Conservation (phyloP, 768 basidiomycete genomes). For the Xerocomellus amylosporus region DNA sequence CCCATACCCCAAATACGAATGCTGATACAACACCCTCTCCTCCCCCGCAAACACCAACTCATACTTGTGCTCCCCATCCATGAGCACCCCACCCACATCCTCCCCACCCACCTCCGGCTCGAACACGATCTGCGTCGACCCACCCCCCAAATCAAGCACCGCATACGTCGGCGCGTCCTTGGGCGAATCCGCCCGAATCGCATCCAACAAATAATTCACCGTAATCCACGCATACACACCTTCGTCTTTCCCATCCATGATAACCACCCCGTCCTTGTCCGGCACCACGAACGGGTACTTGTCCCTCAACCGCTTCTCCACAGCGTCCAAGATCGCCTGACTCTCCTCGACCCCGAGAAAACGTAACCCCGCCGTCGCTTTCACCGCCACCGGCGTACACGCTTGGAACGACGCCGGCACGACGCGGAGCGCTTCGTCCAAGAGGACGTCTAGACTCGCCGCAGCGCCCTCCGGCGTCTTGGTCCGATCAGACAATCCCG, state of each 20-base stretch:
- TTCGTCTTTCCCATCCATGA: conserved; percentile 97
- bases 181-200: conserved; percentile 57
- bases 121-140: conserved; percentile 97
- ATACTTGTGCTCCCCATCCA: conserved; percentile 91
- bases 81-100: conserved; percentile 39
- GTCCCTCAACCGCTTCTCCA: conserved; percentile 53
- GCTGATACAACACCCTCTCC: conserved; percentile 83
- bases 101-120: conserved; percentile 64
- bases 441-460: conserved; percentile 67
- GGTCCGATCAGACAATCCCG: conserved; percentile 70
- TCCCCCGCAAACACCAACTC: conserved; percentile 71
- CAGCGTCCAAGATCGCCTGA: conserved; percentile 70
- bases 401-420: conserved; percentile 60
- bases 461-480: conserved; percentile 69
- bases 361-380: conserved; percentile 88
- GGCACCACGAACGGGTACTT: conserved; percentile 68
- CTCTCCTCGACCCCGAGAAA: conserved; percentile 62
- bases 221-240: conserved; percentile 99
- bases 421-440: conserved; percentile 75
- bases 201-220: conserved; percentile 85
- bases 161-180: conserved; percentile 63
- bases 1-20: conserved; percentile 97
- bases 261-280: conserved; percentile 64
- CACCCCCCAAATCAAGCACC: conserved; percentile 94
- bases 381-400: conserved; percentile 88